Evolutionary conservation across 176 grass and related monocot genomes (phyloP).

Genomic region (Eragrostis curvula): DNA sequence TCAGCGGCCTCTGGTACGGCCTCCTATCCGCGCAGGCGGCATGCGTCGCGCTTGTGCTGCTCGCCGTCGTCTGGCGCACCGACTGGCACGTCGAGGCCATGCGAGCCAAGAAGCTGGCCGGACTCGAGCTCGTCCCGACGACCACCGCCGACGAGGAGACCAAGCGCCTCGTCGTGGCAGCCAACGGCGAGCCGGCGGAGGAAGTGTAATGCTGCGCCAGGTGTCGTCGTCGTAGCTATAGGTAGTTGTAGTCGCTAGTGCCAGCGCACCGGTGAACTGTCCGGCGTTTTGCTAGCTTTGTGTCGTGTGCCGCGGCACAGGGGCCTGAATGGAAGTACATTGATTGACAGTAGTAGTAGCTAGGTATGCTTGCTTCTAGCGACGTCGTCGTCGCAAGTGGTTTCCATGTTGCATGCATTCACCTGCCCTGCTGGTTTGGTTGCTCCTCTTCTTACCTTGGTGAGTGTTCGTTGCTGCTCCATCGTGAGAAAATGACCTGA

Average conservation of each 20-base stretch:
- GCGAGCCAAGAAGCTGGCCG: conserved; percentile 80
- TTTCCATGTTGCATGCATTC: not conserved
- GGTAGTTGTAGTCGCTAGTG: not conserved
- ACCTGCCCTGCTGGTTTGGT: not conserved
- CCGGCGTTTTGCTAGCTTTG: not conserved
- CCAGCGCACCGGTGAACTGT: not conserved
- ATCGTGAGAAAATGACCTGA: not conserved
- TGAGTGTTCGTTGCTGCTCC: not conserved
- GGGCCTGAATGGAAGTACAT: not conserved
- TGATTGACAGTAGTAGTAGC: not conserved
- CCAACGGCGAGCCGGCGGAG: conserved; percentile 18
- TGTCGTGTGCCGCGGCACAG: not conserved
- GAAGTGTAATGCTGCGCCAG: conserved; percentile 19
- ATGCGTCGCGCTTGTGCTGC: conserved; percentile 71
- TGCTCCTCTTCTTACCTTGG: not conserved
- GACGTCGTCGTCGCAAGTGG: not conserved
- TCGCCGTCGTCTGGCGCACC: conserved; percentile 68
- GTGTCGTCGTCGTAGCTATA: not conserved
- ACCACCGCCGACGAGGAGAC: not conserved
- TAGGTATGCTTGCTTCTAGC: not conserved
- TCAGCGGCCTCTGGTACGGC: conserved; percentile 85
- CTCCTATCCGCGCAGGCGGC: conserved; percentile 80
- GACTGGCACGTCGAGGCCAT: conserved; percentile 86
- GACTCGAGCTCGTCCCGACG: conserved; percentile 27
- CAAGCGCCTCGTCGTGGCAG: conserved; percentile 43